phyloP scores from a whole-genome alignment of 306 rosid species.

The Pyrus communis region DNA sequence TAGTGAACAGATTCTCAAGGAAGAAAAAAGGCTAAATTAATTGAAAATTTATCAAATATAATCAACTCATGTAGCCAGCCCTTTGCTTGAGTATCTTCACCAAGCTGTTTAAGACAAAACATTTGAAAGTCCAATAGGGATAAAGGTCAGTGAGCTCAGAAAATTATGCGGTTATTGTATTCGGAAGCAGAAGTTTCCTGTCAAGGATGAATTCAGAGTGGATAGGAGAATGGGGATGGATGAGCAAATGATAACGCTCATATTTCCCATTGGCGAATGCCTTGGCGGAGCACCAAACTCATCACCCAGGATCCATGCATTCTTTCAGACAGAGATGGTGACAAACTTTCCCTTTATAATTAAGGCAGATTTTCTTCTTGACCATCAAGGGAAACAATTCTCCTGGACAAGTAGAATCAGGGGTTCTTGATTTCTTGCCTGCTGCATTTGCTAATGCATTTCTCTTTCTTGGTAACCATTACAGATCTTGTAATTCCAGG shows the following conservation, averaged over 20 bases:
- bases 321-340: constrained; percentile 70
- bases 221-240: constrained; percentile 45
- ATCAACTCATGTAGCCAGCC: constrained; percentile 8
- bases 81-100: constrained; percentile 37
- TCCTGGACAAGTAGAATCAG: constrained; percentile 55
- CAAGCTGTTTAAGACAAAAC: constrained; percentile 16
- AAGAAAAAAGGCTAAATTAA: too few species aligned
- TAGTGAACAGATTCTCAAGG: too few species aligned
- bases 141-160: constrained; percentile 7
- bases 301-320: constrained; percentile 48
- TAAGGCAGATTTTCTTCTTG: constrained; percentile 58
- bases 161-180: constrained; percentile 40
- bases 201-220: constrained; percentile 31
- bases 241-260: constrained; percentile 46
- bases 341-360: constrained; percentile 64
- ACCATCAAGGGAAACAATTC: constrained; percentile 57
- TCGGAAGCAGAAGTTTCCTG: constrained; percentile 67
- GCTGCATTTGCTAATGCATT: constrained; percentile 57
- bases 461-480: constrained; percentile 24
- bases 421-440: constrained; percentile 58
- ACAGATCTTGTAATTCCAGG: constrained; percentile 34
- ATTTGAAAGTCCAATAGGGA: constrained; percentile 16
- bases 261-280: constrained; percentile 46
- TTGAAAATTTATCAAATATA: too few species aligned
- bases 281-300: constrained; percentile 25